phyloP scores from a whole-genome alignment of 2,329 filamentous ascomycete species.

The Calonectria honghensis region DNA sequence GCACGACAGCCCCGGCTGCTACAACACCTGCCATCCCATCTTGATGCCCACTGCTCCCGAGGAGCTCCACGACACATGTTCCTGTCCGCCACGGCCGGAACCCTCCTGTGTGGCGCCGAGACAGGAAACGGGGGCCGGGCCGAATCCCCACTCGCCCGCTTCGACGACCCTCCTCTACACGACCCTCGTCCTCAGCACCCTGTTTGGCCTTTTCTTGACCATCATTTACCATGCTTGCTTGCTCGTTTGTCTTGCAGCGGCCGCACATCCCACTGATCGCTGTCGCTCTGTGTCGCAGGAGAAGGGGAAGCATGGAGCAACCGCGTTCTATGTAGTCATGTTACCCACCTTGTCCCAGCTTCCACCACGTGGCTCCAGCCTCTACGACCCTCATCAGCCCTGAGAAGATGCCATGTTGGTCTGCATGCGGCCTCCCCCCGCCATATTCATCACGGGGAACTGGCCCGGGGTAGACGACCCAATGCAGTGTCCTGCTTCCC shows the following conservation, averaged over 20 bases:
- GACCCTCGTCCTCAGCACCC: conserved; percentile 23
- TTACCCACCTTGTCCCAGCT: conserved; percentile 33
- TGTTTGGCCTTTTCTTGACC: conserved; percentile 29
- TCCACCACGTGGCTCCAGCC: conserved; percentile 39
- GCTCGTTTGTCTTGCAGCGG: conserved; percentile 20
- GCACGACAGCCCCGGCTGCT: conserved; percentile 17
- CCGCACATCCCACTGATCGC: conserved; percentile 25
- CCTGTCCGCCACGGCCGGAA: conserved; percentile 51
- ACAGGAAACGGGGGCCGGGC: conserved; percentile 50
- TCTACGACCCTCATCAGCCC: conserved; percentile 19
- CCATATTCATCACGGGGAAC: conserved; percentile 27
- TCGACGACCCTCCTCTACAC: conserved; percentile 34
- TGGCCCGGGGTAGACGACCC: neutral
- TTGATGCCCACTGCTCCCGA: conserved; percentile 6
- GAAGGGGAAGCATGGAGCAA: conserved; percentile 20
- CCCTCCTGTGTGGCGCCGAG: conserved; percentile 52
- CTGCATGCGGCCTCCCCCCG: conserved; percentile 22
- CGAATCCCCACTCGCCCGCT: conserved; percentile 54
- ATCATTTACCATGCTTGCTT: conserved; percentile 28
- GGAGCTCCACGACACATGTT: conserved; percentile 33
- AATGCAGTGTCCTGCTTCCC: conserved; percentile 32
- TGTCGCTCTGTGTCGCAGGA: neutral
- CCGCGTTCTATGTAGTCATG: conserved; percentile 28
- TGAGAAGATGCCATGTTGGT: neutral
- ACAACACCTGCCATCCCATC: conserved; percentile 33